Base-by-base conservation (phyloP, 306 rosid genomes). In the Fragaria iinumae region DNA sequence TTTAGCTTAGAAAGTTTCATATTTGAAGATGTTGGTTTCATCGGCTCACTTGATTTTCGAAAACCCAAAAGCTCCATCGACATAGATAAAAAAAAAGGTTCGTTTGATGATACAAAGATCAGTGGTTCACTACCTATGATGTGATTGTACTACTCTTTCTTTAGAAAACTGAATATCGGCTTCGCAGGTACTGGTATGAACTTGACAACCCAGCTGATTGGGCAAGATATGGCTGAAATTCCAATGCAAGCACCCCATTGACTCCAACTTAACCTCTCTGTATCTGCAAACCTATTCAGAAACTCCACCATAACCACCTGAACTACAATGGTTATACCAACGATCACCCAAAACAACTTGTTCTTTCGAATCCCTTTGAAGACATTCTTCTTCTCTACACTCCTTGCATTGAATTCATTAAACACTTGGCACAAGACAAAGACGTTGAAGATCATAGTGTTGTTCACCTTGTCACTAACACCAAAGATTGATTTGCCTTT, bases 221-320 rank as follows among this genome's bases (percentile, higher is more conserved):
- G 78, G 81, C 76, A 81, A 12, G 85, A 74, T 5, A 78, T 13
- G 44, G 76, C 66, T 16, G 76, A 75, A 27, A 65, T 29, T 4
- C 75, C 80, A 70, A 75, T 21, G 67, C 85, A 81, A 1, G 47
- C 64, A 11, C 64, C 79, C 88, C 85, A 78, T n/a, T 74, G 79
- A 23, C 21, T 45, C 80, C 80, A 78, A 67, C 64, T 71, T 73
- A 84, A 32, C 23, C 83, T 66, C 38, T 80, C 76, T 6, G 85
- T 75, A 12, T 82, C 57, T 1, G 83, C 80, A 39, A 84, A 81
- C 56, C n/a, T 74, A 53, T 74, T 57, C 56, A 78, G 74, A 65
- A 77, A 53, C 57, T 78, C 83, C 71, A 81, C 85, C 83, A 84
- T 77, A 64, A 80, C 45, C 9, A 81, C 76, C 36, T 84, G 88